Conservation (phyloP, 1,139 yeast species). For the Wickerhamomyces sp. region DNA sequence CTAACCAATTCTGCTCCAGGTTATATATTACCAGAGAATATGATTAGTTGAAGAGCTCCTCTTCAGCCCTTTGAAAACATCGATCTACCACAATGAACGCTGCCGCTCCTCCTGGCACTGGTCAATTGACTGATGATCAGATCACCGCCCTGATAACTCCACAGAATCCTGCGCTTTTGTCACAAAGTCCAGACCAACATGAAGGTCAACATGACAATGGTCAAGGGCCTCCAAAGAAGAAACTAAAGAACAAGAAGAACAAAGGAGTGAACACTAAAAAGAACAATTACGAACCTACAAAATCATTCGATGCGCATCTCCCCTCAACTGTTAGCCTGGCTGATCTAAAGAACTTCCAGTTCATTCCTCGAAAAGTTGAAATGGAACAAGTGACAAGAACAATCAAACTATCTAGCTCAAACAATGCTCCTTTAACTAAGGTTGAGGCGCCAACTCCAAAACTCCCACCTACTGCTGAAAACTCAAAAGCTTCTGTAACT, state of each 20-base stretch:
- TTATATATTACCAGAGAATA: no score
- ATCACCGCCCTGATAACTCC: no score
- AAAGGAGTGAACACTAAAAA: background rate
- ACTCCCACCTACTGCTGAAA: background rate
- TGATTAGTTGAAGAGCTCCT: no score
- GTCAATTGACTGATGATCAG: no score
- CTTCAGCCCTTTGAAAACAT: no score
- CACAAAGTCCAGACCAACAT: no score
- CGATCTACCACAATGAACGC: no score
- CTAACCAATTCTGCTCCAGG: no score
- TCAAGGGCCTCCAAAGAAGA: background rate
- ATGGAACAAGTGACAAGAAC: conserved; percentile 1
- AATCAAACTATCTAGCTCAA: background rate
- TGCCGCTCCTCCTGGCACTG: no score
- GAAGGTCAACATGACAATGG: no score
- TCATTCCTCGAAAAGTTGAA: conserved; percentile 4
- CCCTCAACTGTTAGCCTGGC: background rate
- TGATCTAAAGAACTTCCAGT: conserved; percentile 1
- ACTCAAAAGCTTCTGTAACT: no score
- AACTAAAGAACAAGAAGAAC: background rate
- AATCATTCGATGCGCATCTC: background rate
- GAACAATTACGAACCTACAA: background rate
- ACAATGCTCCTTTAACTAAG: background rate
- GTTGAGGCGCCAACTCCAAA: background rate
- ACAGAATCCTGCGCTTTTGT: no score